Evolutionary conservation across 2,329 filamentous ascomycete species (phyloP), one percentile per base, ranked within the genome.

Genomic region (Penicillium brevicompactum): DNA sequence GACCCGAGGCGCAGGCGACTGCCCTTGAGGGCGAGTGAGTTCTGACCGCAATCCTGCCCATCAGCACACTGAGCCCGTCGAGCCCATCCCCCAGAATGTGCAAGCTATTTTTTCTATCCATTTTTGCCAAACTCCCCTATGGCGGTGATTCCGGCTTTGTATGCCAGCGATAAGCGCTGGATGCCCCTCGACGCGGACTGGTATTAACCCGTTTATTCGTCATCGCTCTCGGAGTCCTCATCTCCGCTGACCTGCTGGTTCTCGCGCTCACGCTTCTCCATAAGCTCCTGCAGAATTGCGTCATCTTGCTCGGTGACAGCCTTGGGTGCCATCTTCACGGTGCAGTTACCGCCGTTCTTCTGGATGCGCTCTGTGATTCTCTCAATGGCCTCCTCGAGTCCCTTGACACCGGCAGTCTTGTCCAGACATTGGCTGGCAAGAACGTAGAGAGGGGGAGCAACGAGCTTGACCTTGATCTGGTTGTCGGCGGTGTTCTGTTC

Each of bases 251-350:
- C 91, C 76, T 99, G 91, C 74, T 91, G 90, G 78, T 99, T 99
- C 84, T 97, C 93, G 64, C 91, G 88, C 82, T 96, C 94, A 64
- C 90, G 88, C 87, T 97, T 97, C 84, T 97, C 94, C 94, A 99
- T 99, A 63, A 99, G 84, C 49, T 93, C 94, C 76, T 97, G 92
- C 63, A 99, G 82, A 78, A 97, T 92, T 24, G 93, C 94, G 71
- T 99, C 94, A 70, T 99, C 95, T 75, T 92, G 95, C 83, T 97
- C 95, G 1, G 94, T 99, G 59, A 99, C 94, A 4, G 95, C 94
- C 87, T 97, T 97, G 65, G 94, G 94, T 69, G 94, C 92, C 94
- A 99, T 99, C 86, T 95, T 96, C 67, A 97, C 89, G 42, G 88
- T 84, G 70, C 93, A 89, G 71, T 86, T 87, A 58, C 94, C 94